A percentile compares a stretch with the other conserved stretches of the same genome.
Evolutionary conservation across 495 filamentous ascomycete species (phyloP).

Genomic region (Neurospora hispaniola): DNA sequence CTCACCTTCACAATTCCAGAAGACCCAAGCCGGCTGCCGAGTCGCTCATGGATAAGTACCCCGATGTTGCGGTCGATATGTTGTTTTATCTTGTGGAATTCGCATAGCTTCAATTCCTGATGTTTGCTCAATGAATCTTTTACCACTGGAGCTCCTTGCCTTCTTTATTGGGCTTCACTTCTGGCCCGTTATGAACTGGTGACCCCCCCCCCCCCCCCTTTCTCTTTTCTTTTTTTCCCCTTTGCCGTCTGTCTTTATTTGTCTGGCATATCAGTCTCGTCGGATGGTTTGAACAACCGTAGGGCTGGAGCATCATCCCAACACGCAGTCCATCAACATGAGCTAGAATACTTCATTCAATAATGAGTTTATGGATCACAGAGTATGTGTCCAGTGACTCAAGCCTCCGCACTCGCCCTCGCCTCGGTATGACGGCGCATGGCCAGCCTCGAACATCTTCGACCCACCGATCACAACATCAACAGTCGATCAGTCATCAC

Average conservation of each 20-base stretch:
- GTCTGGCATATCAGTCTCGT: background rate
- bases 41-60: background rate
- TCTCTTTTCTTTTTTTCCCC: background rate
- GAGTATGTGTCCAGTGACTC: background rate
- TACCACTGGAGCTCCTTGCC: background rate
- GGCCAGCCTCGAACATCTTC: background rate
- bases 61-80: background rate
- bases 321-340: background rate
- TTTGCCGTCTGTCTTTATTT: background rate
- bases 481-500: background rate
- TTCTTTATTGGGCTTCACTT: background rate
- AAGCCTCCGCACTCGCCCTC: background rate
- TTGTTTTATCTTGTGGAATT: background rate
- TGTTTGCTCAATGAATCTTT: background rate
- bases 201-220: too few relatives aligned
- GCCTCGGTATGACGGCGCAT: background rate
- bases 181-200: background rate
- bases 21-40: background rate
- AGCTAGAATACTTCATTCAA: background rate
- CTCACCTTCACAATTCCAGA: background rate
- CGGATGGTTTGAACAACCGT: background rate
- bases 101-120: background rate
- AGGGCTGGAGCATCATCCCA: background rate
- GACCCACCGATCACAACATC: background rate
- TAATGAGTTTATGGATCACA: background rate